phyloP scores from a whole-genome alignment of 352 stramenopile genomes.

The Pythium apleroticum region DNA sequence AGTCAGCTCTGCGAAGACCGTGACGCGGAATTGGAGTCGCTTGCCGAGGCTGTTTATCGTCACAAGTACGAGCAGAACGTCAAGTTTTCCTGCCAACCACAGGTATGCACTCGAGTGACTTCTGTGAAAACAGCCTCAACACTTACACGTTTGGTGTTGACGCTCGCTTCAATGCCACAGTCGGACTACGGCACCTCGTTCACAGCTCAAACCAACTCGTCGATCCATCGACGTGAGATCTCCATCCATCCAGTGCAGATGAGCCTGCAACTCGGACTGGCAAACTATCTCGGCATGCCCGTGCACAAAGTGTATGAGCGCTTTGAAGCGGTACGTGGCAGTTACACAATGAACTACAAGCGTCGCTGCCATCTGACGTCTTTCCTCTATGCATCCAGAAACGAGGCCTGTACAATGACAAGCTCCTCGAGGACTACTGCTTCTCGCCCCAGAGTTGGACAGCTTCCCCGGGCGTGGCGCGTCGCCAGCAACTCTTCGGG shows the following conservation, averaged over 20 bases:
- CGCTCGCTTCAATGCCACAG: slow-evolving; percentile 26
- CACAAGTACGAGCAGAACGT: slow-evolving; percentile 77
- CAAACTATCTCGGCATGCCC: slow-evolving; percentile 65
- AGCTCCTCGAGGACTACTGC: slow-evolving; percentile 78
- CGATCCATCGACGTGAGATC: slow-evolving; percentile 56
- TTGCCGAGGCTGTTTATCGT: slow-evolving; percentile 75
- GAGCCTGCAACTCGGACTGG: slow-evolving; percentile 79
- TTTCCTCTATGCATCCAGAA: slow-evolving; percentile 40
- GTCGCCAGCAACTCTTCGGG: slow-evolving; percentile 71
- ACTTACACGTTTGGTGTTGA: neutral
- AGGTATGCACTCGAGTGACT: slow-evolving; percentile 43
- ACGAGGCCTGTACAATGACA: slow-evolving; percentile 77
- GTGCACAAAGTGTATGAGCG: slow-evolving; percentile 68
- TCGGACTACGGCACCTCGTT: slow-evolving; percentile 84
- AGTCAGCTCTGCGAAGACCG: slow-evolving; percentile 60
- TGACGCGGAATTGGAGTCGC: slow-evolving; percentile 51
- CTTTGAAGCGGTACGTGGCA: slow-evolving; percentile 65
- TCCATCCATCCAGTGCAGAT: slow-evolving; percentile 78
- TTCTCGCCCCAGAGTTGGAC: slow-evolving; percentile 86
- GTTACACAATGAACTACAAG: too few species aligned
- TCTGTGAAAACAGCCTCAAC: too few species aligned
- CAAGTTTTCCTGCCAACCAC: slow-evolving; percentile 72
- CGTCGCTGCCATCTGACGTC: neutral
- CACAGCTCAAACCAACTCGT: slow-evolving; percentile 51
- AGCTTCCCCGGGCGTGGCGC: slow-evolving; percentile 61